These are phyloP conservation scores for Juglanconis sp. DNA, from an alignment of 2,329 filamentous ascomycete species.

Conservation along the genomic window DNA sequence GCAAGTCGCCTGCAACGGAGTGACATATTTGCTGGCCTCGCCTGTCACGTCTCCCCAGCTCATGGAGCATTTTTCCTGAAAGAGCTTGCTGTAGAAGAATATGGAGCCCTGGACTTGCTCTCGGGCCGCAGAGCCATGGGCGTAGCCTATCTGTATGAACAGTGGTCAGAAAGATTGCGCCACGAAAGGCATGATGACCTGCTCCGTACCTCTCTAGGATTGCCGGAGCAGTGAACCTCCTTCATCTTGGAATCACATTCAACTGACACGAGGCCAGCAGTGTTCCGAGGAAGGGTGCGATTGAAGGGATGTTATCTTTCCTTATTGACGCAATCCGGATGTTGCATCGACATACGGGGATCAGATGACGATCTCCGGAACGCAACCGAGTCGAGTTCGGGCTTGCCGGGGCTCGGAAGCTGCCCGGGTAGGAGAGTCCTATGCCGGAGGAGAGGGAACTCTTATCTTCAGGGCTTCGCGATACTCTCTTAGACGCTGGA, in stretches of 20 bases:
- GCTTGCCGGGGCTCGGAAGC: no score
- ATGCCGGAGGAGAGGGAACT: no score
- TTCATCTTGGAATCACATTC: background rate
- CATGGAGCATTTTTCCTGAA: slow-evolving; percentile 11
- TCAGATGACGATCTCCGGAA: background rate
- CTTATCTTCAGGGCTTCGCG: background rate
- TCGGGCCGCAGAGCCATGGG: slow-evolving; percentile 11
- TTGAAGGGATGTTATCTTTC: background rate
- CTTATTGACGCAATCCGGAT: background rate
- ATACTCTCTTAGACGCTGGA: background rate
- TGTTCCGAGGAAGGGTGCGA: background rate
- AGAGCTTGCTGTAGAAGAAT: slow-evolving; percentile 12
- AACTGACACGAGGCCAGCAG: background rate
- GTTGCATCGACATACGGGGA: background rate
- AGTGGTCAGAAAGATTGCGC: no score
- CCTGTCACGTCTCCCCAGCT: slow-evolving; percentile 8
- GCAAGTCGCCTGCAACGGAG: background rate
- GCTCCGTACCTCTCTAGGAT: slow-evolving; percentile 5
- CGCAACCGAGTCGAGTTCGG: background rate
- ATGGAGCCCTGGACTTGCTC: slow-evolving; percentile 13
- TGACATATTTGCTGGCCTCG: slow-evolving; percentile 8
- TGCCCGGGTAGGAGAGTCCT: background rate
- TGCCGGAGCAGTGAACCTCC: slow-evolving; percentile 12
- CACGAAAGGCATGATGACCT: no score
- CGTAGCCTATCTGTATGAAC: slow-evolving; percentile 8